phyloP scores from a whole-genome alignment of 805 yeast species.

The Myxozyma neotropica region DNA sequence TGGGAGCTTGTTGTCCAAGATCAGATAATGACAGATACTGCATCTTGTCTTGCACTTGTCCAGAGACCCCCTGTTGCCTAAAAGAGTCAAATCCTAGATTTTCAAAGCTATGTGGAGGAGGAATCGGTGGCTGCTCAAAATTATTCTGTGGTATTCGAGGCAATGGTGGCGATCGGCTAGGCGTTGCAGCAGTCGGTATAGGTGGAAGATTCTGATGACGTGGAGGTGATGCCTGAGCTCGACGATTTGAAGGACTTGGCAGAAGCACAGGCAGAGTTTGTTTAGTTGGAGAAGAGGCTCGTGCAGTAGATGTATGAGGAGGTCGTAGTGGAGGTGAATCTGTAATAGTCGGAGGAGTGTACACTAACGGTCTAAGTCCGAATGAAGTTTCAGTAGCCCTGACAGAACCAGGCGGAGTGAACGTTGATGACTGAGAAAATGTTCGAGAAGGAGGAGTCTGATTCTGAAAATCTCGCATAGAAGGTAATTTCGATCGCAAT shows the following conservation, averaged over 20 bases:
- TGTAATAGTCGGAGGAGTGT: not conserved
- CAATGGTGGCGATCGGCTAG: not conserved
- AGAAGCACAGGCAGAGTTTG: not conserved
- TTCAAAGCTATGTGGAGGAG: constrained; percentile 3
- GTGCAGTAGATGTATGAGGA: not conserved
- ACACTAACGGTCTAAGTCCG: too few species aligned
- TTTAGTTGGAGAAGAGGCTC: not conserved
- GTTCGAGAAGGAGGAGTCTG: not conserved
- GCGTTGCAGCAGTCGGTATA: not conserved
- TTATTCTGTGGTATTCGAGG: not conserved
- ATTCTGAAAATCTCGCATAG: not conserved
- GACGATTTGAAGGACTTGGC: too few species aligned
- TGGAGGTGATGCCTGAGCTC: not conserved
- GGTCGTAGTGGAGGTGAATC: not conserved
- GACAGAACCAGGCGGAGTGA: too few species aligned
- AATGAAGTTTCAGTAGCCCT: too few species aligned
- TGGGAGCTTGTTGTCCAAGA: too few species aligned
- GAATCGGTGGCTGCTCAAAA: not conserved
- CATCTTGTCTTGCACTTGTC: too few species aligned
- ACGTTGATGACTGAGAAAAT: too few species aligned
- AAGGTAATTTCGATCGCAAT: not conserved
- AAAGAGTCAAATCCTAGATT: too few species aligned
- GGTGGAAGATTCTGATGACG: not conserved
- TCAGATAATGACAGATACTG: too few species aligned
- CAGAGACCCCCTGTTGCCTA: too few species aligned